phyloP scores from a whole-genome alignment of 352 stramenopile genomes.

The Pythium chondricola region DNA sequence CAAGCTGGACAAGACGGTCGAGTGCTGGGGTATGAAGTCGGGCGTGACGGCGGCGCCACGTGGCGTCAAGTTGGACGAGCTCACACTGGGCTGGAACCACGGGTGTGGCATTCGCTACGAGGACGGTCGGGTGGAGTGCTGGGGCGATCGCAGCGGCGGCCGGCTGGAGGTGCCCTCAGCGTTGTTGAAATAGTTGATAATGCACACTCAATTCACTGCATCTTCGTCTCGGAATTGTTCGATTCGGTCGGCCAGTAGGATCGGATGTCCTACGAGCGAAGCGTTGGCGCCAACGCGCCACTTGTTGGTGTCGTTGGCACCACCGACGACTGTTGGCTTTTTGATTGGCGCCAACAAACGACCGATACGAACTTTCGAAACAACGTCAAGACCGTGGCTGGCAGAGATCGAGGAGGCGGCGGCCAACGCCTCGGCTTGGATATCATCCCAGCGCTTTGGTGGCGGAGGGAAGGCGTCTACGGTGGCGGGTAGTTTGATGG shows the following conservation, averaged over 20 bases:
- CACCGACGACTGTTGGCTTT: constrained; percentile 32
- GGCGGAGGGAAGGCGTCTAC: constrained; percentile 35
- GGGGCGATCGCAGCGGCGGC: constrained; percentile 42
- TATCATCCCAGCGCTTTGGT: constrained; percentile 4
- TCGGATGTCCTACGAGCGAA: constrained; percentile 16
- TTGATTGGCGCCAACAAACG: constrained; percentile 40
- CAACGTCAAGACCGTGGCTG: constrained; percentile 23
- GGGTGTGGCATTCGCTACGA: constrained; percentile 63
- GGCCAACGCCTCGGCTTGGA: constrained; percentile 5
- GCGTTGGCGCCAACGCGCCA: background rate
- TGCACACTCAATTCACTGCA: background rate
- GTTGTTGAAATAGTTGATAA: constrained; percentile 13
- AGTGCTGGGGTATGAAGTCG: constrained; percentile 68
- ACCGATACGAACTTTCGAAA: constrained; percentile 36
- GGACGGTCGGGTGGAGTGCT: constrained; percentile 57
- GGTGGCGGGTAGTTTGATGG: constrained; percentile 37
- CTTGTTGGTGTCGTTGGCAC: constrained; percentile 1
- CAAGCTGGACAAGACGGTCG: constrained; percentile 50
- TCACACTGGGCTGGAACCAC: constrained; percentile 69
- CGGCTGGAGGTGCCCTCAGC: constrained; percentile 39
- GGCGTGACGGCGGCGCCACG: constrained; percentile 48
- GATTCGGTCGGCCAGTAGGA: constrained; percentile 34
- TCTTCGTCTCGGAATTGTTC: constrained; percentile 32
- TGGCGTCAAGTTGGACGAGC: constrained; percentile 54
- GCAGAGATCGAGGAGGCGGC: background rate